Percentiles rank a stretch among this genome's conserved stretches.
phyloP scores from a whole-genome alignment of 2,329 filamentous ascomycete species.

The Sclerotinia subarctica region DNA sequence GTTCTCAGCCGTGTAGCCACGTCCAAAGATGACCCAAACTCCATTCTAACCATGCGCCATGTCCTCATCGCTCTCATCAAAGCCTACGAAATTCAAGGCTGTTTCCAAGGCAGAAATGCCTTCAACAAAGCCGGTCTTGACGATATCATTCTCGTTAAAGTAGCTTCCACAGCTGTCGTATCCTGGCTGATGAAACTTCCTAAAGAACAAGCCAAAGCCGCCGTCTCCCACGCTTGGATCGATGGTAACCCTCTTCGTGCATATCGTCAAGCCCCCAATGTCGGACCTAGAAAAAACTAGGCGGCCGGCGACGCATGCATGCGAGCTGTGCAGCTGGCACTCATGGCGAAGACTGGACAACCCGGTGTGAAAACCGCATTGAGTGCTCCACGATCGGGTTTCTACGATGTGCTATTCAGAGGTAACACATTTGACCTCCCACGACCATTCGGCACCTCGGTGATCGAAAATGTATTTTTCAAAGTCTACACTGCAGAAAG shows the following conservation, averaged over 20 bases:
- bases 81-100: constrained; percentile 45
- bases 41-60: constrained; percentile 37
- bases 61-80: constrained; percentile 41
- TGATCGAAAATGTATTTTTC: constrained; percentile 36
- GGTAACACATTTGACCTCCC: constrained; percentile 30
- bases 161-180: constrained; percentile 42
- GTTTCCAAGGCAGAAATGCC: constrained; percentile 39
- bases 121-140: constrained; percentile 44
- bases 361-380: constrained; percentile 37
- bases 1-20: constrained; percentile 15
- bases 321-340: constrained; percentile 42
- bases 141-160: constrained; percentile 43
- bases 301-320: constrained; percentile 43
- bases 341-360: constrained; percentile 36
- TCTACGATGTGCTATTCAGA: constrained; percentile 34
- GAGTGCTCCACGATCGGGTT: constrained; percentile 40
- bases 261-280: constrained; percentile 40
- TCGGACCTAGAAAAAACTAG: constrained; percentile 44
- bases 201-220: constrained; percentile 38
- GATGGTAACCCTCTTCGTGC: constrained; percentile 41
- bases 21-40: constrained; percentile 6
- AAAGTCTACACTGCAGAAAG: constrained; percentile 36
- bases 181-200: constrained; percentile 41
- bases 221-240: constrained; percentile 43
- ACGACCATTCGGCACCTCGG: constrained; percentile 25